Evolutionary conservation across 2,329 filamentous ascomycete genomes (phyloP).

Genomic region (Colletotrichum godetiae): DNA sequence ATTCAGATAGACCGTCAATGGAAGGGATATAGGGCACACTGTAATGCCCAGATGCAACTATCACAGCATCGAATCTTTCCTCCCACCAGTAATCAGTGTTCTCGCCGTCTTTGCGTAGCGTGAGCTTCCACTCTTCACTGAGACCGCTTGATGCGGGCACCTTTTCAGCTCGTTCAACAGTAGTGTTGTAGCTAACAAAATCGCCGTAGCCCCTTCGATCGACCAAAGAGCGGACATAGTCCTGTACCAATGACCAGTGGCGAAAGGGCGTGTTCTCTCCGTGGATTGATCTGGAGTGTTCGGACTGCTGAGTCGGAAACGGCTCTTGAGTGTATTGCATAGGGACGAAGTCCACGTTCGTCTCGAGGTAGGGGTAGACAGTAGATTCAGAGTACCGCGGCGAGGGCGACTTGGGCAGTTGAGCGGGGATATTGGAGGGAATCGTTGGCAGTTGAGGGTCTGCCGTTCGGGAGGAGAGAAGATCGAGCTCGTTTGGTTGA

Average conservation of each 20-base stretch:
- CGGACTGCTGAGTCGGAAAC: conserved; percentile 53
- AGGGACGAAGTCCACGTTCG: conserved; percentile 67
- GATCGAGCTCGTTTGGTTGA: conserved; percentile 51
- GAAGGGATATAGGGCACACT: conserved; percentile 66
- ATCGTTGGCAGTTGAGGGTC: conserved; percentile 57
- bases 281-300: conserved; percentile 51
- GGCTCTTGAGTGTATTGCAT: conserved; percentile 72
- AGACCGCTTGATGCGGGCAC: conserved; percentile 40
- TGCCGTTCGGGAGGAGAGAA: conserved; percentile 59
- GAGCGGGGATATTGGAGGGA: conserved; percentile 59
- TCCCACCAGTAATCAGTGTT: conserved; percentile 69
- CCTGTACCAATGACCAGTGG: conserved; percentile 66
- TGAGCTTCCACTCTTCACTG: conserved; percentile 61
- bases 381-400: conserved; percentile 68
- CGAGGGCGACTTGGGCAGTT: conserved; percentile 53
- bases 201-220: conserved; percentile 64
- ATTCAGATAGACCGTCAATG: conserved; percentile 59
- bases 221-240: conserved; percentile 65
- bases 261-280: conserved; percentile 70
- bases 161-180: conserved; percentile 69
- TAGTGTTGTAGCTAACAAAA: conserved; percentile 66
- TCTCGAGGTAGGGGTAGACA: conserved; percentile 72
- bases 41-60: conserved; percentile 71
- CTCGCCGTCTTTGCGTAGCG: conserved; percentile 54
- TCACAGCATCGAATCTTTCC: conserved; percentile 70